Base-by-base conservation (phyloP, 2,329 filamentous ascomycete genomes). In the Colletotrichum karsti region DNA sequence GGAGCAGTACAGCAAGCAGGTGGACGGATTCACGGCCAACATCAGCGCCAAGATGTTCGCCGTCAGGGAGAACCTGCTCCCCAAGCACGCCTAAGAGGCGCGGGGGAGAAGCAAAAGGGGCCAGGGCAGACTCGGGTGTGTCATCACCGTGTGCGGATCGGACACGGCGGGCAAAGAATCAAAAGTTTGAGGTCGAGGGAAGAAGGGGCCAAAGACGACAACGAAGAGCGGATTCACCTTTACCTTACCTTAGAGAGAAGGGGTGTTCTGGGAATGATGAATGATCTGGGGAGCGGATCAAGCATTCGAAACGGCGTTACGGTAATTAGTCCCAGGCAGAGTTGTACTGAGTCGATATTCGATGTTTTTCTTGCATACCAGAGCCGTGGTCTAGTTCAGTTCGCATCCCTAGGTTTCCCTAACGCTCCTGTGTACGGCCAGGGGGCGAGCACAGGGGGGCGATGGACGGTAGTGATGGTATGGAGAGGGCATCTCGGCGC, bases 1-100 rank as follows among this genome's bases (percentile, higher is more conserved):
- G 62, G 95, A 98, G 84, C 95, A 98, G 84, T 99, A 98, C 84
- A 93, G 95, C 77, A 92, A 94, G 84, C 96, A 98, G 85, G 93
- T 98, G 66, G 96, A 99, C 81, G 94, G 94, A 41, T 98, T 98
- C 82, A 95, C 95, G 53, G 94, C 96, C 63, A 92, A 91, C 72
- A 92, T 97, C 74, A 97, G 90, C 71, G 91, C 93, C 72, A 99
- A 99, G 90, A 97, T 99, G 95, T 99, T 99, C 81, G 95, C 95
- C 41, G 93, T 98, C 69, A 91, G 95, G 78, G 89, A 89, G 73
- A 91, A 89, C 79, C 79, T 91, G 73, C 78, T 90, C 75, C 88
- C 89, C 50, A 87, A 90, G 82, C 84, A 78, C 50, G 67, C 64
- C 22, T 65, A 69, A 50, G 55, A 51, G 39, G 37, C 57, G 30